Percentiles rank a stretch among this genome's conserved stretches.
phyloP scores from a whole-genome alignment of 805 yeast species.

The Ogataea polymorpha region DNA sequence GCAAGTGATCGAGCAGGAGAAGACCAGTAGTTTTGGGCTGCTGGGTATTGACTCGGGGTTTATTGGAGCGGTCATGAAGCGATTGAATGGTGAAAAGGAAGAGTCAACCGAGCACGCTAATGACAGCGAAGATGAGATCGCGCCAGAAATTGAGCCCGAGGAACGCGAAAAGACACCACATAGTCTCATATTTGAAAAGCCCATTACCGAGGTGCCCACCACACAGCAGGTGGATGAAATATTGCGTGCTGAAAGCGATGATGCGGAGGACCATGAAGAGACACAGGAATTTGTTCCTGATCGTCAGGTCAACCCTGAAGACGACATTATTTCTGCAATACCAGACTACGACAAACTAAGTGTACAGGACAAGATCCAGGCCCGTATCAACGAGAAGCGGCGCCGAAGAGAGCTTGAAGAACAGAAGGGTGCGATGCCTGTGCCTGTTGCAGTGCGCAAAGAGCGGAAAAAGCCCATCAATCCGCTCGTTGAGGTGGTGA shows the following conservation, averaged over 20 bases:
- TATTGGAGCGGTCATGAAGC: constrained; percentile 15
- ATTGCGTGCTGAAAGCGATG: neutral
- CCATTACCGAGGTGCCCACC: neutral
- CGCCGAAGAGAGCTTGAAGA: constrained; percentile 17
- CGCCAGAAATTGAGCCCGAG: neutral
- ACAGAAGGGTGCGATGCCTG: too few relatives aligned
- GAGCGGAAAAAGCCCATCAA: constrained; percentile 9
- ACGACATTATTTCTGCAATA: constrained; percentile 3
- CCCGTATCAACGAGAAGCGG: constrained; percentile 23
- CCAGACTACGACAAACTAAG: constrained; percentile 23
- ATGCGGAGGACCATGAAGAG: neutral
- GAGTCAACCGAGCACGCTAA: constrained; percentile 8
- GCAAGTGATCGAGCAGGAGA: constrained; percentile 1
- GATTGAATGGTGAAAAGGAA: constrained; percentile 12
- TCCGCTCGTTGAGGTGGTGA: constrained; percentile 14
- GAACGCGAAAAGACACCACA: neutral
- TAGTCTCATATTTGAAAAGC: neutral
- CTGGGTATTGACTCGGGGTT: constrained; percentile 17
- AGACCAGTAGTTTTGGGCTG: constrained; percentile 7
- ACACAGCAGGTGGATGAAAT: neutral
- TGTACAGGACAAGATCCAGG: constrained; percentile 29
- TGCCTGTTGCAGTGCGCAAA: neutral
- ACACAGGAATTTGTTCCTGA: neutral
- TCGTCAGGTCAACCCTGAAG: constrained; percentile 1
- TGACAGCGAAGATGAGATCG: neutral